Percentiles rank a stretch among this genome's conserved stretches.
These are phyloP conservation scores for Ganoderma sinense DNA, from an alignment of 1,284 basidiomycete genomes.

Conservation along the genomic window DNA sequence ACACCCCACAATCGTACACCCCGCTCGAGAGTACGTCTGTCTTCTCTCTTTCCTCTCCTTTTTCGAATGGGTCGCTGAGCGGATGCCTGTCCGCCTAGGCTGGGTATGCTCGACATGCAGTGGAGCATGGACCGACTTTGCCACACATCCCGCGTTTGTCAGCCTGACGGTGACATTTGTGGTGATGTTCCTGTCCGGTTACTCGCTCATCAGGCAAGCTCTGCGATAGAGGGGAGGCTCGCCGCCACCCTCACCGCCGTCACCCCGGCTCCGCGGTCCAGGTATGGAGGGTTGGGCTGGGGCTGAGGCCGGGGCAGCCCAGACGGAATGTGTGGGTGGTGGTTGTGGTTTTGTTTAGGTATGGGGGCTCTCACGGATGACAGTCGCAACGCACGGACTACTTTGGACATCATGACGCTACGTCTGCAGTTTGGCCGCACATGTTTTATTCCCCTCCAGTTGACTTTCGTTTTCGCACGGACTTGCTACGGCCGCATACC, in stretches of 20 bases:
- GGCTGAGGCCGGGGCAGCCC: neutral
- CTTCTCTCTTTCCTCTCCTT: conserved; percentile 29
- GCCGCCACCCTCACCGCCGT: neutral
- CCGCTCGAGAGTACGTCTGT: conserved; percentile 73
- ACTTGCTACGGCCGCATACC: conserved; percentile 20
- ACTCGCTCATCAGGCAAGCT: conserved; percentile 60
- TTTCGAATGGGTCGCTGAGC: conserved; percentile 1
- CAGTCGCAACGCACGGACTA: conserved; percentile 19
- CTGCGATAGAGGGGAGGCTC: conserved; percentile 25
- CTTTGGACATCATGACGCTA: conserved; percentile 30
- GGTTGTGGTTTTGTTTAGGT: conserved; percentile 8
- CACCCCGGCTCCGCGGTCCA: neutral
- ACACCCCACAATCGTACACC: conserved; percentile 83
- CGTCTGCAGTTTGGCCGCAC: conserved; percentile 28
- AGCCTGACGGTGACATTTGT: conserved; percentile 73
- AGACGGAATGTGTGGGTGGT: conserved; percentile 1
- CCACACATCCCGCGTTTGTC: conserved; percentile 69
- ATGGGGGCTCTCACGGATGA: conserved; percentile 26
- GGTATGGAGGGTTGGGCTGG: conserved; percentile 1
- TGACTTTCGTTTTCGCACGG: conserved; percentile 24
- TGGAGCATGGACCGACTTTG: conserved; percentile 53
- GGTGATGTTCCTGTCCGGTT: conserved; percentile 78
- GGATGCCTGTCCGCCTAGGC: conserved; percentile 49
- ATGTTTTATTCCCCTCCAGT: conserved; percentile 16
- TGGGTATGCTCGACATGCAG: conserved; percentile 83